Base-by-base conservation (phyloP, 805 yeast species). In the Hanseniaspora thailandica region DNA sequence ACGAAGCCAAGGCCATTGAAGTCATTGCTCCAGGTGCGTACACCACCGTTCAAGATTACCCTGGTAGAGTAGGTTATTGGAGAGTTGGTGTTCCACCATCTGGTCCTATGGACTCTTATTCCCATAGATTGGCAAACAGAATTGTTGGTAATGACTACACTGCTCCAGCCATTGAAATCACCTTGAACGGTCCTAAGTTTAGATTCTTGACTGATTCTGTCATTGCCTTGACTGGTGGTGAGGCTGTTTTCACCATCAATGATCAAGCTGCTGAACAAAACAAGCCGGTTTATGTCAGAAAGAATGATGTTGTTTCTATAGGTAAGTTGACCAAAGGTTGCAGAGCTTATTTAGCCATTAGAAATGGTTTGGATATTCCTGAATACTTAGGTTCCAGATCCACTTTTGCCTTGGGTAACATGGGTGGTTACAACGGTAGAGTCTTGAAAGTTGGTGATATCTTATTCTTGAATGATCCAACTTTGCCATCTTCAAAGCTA, bases 391-490 rank as follows among this genome's bases (percentile, higher is more conserved):
- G 96, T 5, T 86, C 96, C n/a, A 79, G 96, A 67, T 86, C 97
- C 1, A 90, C 98, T 1, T 93, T 90, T 72, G 96, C 96, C 4
- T 74, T 87, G 54, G 97, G 97, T 62, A 69, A 79, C 63, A 74
- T 93, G 70, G 98, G 98, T 63, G 98, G 98, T 54, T 80, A 80
- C 72, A 88, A 89, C 62, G 98, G 98, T 55, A 78, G 97, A 65
- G 88, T 81, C 19, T 76, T 90, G 69, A 88, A 87, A 70, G 73
- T 84, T 54, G 97, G 97, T 62, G 98, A 90, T 68, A 95, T 89
- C 34, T 72, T 90, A 59, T 86, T 86, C 68, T 69, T 89, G 58
- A 94, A 90, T 40, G 86, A 84, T 63, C 85, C 95, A 19, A 77
- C 77, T 47, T 67, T 84, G 55, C 67, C 81, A 10, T 74, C 84